Evolutionary conservation across 371 early-diverging fungal species (phyloP).

Genomic region (Parasitella parasitica): DNA sequence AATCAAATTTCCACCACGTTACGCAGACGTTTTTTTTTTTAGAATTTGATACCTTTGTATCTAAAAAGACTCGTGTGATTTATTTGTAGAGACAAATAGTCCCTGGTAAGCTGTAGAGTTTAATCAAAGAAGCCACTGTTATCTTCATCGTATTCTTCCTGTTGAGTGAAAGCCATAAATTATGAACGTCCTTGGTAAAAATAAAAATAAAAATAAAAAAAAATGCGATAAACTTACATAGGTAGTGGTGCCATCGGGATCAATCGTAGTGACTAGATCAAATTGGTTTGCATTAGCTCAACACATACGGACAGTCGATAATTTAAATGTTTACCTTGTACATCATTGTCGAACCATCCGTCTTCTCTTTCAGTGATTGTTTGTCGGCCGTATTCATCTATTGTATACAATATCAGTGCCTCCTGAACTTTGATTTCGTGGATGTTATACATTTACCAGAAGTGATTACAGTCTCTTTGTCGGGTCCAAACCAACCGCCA

Average conservation of each 20-base stretch:
- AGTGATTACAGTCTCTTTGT: constrained; percentile 34
- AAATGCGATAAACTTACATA: constrained; percentile 16
- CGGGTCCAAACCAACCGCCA: constrained; percentile 37
- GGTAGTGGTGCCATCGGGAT: constrained; percentile 32
- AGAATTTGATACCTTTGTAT: too few relatives aligned
- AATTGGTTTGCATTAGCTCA: neutral
- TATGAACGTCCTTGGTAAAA: too few relatives aligned
- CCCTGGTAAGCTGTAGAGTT: neutral
- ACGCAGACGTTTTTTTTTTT: neutral
- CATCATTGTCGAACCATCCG: constrained; percentile 33
- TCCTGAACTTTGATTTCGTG: neutral
- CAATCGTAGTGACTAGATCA: constrained; percentile 24
- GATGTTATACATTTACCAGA: constrained; percentile 15
- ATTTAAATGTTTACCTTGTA: constrained; percentile 18
- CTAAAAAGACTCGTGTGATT: neutral
- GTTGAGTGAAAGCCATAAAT: too few relatives aligned
- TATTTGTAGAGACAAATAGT: constrained; percentile 4
- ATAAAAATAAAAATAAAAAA: too few relatives aligned
- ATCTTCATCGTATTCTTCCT: constrained; percentile 20
- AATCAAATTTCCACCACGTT: constrained; percentile 5
- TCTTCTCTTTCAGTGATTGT: constrained; percentile 29
- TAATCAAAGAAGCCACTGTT: constrained; percentile 27
- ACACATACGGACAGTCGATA: neutral
- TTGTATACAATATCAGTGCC: neutral
- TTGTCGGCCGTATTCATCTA: constrained; percentile 38